phyloP scores from a whole-genome alignment of 139 green algal species.

The Closterium sp. region DNA sequence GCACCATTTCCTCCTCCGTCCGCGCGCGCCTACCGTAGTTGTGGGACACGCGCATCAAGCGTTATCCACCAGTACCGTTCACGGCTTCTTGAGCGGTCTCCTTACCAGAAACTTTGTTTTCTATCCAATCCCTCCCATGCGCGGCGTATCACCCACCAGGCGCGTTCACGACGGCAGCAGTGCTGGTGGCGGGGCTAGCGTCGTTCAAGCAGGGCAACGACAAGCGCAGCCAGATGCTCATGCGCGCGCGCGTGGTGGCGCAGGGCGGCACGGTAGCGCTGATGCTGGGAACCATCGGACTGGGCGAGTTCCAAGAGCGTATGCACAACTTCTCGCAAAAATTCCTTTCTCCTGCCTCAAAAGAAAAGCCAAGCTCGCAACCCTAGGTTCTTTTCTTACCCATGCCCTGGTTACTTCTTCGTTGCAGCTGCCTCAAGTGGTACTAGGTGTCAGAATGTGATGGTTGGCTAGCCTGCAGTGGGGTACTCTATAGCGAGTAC shows the following conservation, averaged over 20 bases:
- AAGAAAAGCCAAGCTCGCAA: neutral
- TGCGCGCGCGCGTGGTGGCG: conserved; percentile 53
- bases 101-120: neutral
- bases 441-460: too few relatives aligned
- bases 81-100: neutral
- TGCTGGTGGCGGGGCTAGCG: conserved; percentile 44
- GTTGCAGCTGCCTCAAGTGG: too few relatives aligned
- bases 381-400: neutral
- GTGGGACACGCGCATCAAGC: too few relatives aligned
- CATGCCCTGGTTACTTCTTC: too few relatives aligned
- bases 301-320: neutral
- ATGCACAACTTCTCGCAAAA: neutral
- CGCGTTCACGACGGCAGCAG: conserved; percentile 33
- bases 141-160: conserved; percentile 3
- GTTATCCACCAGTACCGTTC: neutral
- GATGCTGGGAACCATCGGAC: conserved; percentile 47
- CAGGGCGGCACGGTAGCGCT: conserved; percentile 56
- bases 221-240: conserved; percentile 50
- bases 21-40: too few relatives aligned
- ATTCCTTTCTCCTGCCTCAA: neutral
- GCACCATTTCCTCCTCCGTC: too few relatives aligned
- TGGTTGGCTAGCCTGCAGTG: too few relatives aligned
- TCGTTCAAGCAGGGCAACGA: conserved; percentile 56
- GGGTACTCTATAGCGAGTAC: too few relatives aligned
- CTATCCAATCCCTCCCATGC: neutral